Conservation (phyloP, 306 rosid genomes). For the Sesbania bispinosa region DNA sequence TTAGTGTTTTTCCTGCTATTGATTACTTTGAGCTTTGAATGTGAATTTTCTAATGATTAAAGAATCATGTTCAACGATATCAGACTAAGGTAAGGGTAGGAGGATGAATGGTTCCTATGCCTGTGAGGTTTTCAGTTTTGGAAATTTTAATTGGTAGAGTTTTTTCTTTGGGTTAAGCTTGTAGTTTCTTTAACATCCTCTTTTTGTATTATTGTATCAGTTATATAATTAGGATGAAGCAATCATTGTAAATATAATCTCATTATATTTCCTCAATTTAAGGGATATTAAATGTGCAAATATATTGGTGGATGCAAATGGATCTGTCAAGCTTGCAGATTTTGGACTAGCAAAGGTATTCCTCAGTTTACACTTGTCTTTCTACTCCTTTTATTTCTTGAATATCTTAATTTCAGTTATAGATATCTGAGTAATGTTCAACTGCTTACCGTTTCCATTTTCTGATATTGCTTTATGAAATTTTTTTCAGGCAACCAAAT, state of each 20-base stretch:
- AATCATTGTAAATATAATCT: constrained; percentile 21
- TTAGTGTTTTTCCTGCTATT: not conserved
- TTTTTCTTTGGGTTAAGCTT: constrained; percentile 7
- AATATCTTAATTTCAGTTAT: constrained; percentile 9
- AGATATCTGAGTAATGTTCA: constrained; percentile 7
- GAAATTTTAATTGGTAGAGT: constrained; percentile 4
- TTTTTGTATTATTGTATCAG: not conserved
- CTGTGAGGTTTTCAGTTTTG: not conserved
- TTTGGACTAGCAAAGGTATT: constrained; percentile 97
- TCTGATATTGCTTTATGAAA: constrained; percentile 12
- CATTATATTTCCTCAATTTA: constrained; percentile 17
- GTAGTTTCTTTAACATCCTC: constrained; percentile 3
- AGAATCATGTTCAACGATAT: not conserved
- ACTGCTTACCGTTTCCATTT: constrained; percentile 12
- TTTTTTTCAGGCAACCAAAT: constrained; percentile 65
- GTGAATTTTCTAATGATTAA: not conserved
- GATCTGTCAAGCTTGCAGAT: constrained; percentile 96
- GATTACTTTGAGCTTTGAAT: constrained; percentile 4
- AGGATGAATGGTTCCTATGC: not conserved
- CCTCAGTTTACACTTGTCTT: not conserved
- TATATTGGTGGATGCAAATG: constrained; percentile 85
- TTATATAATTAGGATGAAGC: constrained; percentile 13
- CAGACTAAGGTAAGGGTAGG: not conserved
- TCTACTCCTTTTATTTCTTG: not conserved
- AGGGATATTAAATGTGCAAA: constrained; percentile 99